These are phyloP conservation scores for Eutrema salsugineum DNA, from an alignment of 441 rosid genomes.

Conservation along the genomic window DNA sequence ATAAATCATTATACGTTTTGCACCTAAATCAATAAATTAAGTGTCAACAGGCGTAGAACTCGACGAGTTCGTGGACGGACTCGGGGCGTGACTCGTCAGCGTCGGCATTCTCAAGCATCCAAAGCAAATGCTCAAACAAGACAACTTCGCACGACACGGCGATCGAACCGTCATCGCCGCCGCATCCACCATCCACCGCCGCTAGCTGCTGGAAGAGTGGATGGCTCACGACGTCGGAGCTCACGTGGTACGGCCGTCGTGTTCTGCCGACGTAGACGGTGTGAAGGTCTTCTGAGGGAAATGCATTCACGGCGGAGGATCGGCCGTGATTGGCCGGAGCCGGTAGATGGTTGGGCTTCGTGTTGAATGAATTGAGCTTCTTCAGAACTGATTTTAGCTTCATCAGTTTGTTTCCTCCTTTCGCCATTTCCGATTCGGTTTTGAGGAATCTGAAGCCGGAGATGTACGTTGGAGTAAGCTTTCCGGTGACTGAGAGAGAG, in stretches of 20 bases:
- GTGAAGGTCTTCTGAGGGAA: constrained; percentile 38
- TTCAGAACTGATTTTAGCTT: constrained; percentile 79
- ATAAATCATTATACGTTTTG: background rate
- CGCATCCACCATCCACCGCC: constrained; percentile 33
- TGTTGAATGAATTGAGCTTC: constrained; percentile 76
- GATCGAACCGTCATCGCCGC: constrained; percentile 40
- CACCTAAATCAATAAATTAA: constrained; percentile 9
- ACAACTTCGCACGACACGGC: constrained; percentile 79
- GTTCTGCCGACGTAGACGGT: constrained; percentile 57
- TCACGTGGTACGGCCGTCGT: constrained; percentile 43
- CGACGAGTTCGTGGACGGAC: constrained; percentile 67
- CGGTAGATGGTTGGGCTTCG: constrained; percentile 34
- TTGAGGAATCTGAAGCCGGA: background rate
- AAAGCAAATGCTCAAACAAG: constrained; percentile 85
- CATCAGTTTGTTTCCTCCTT: constrained; percentile 61
- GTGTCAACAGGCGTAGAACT: constrained; percentile 68
- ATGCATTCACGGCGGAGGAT: constrained; percentile 35
- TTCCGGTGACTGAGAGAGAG: constrained; percentile 10
- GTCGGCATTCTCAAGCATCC: constrained; percentile 84
- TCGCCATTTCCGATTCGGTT: constrained; percentile 45
- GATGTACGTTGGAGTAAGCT: background rate
- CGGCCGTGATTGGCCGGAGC: constrained; percentile 19
- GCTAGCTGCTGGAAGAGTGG: constrained; percentile 54
- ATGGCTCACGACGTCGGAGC: constrained; percentile 39
- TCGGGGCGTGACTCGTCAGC: constrained; percentile 61